phyloP scores from a whole-genome alignment of 305 asterid species.

The Fraxinus angustifolia region DNA sequence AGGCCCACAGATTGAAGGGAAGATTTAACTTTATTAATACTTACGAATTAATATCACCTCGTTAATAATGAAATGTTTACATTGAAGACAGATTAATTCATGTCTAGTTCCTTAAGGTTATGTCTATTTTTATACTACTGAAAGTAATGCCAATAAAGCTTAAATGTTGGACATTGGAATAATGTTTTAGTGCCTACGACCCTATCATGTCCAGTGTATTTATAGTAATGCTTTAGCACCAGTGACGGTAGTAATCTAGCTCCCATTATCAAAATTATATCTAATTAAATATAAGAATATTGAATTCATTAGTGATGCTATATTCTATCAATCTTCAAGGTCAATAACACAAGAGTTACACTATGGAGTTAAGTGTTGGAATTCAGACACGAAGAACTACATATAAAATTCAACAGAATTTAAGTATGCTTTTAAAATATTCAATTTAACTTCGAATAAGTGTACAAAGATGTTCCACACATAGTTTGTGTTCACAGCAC shows the following conservation, averaged over 20 bases:
- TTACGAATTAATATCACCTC: neutral
- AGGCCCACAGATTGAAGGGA: slow-evolving; percentile 11
- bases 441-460: too few relatives aligned
- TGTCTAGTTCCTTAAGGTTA: neutral
- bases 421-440: too few relatives aligned
- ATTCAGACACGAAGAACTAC: neutral
- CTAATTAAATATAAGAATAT: neutral
- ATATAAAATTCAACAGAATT: too few relatives aligned
- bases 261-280: neutral
- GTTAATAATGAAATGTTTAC: neutral
- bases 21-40: neutral
- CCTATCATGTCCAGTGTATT: neutral
- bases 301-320: neutral
- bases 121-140: neutral
- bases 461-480: too few relatives aligned
- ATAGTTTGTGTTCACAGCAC: too few relatives aligned
- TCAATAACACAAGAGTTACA: neutral
- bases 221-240: neutral
- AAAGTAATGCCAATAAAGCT: neutral
- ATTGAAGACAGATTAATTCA: neutral
- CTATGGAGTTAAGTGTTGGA: neutral
- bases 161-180: neutral
- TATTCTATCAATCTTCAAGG: neutral
- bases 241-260: neutral
- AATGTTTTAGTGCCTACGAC: neutral